Conservation (phyloP, 768 basidiomycete genomes). For the Kondoa subrosea region DNA sequence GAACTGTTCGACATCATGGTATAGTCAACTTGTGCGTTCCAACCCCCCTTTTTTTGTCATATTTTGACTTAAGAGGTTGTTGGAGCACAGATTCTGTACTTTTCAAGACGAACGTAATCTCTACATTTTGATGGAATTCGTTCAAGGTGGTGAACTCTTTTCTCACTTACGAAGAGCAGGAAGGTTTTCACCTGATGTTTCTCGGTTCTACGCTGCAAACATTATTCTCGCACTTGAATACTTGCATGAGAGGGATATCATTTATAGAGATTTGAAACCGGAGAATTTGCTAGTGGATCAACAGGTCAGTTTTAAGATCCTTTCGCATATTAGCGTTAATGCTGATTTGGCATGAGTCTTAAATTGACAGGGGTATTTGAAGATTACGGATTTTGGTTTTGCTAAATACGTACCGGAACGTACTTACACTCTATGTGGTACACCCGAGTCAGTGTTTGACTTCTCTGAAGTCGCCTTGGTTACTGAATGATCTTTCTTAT, state of each 20-base stretch:
- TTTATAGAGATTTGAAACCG: constrained; percentile 94
- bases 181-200: constrained; percentile 89
- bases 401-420: constrained; percentile 94
- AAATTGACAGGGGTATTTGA: constrained; percentile 51
- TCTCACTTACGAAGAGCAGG: constrained; percentile 87
- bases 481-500: neutral
- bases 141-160: constrained; percentile 78
- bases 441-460: constrained; percentile 43
- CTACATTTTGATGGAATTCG: constrained; percentile 73
- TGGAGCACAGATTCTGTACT: constrained; percentile 34
- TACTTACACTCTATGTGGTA: constrained; percentile 93
- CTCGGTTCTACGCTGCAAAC: constrained; percentile 90
- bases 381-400: constrained; percentile 81
- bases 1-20: constrained; percentile 80
- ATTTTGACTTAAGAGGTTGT: neutral
- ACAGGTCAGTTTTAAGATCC: neutral
- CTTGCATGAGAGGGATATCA: constrained; percentile 87
- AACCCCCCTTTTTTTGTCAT: neutral
- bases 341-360: constrained; percentile 29
- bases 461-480: neutral
- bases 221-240: constrained; percentile 90
- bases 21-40: constrained; percentile 81
- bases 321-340: neutral
- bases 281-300: constrained; percentile 90
- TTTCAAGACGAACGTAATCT: constrained; percentile 93